phyloP scores from a whole-genome alignment of 805 yeast genomes.

The Lipomyces sp. region DNA sequence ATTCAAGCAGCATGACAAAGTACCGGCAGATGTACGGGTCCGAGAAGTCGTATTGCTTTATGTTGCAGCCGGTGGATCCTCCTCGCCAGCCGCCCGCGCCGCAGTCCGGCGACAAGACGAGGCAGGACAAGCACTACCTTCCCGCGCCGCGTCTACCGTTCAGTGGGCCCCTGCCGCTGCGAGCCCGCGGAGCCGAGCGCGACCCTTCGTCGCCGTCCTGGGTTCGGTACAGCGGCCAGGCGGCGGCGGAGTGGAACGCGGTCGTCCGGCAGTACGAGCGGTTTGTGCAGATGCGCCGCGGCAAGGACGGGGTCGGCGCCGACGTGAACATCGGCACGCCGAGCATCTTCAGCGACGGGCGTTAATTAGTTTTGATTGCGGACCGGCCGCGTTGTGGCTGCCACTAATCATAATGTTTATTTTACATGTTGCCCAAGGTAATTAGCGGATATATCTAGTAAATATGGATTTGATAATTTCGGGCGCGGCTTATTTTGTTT shows the following conservation, averaged over 20 bases:
- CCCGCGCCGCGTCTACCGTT: constrained; percentile 1
- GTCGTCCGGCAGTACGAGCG: constrained; percentile 40
- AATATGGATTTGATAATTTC: too few species aligned
- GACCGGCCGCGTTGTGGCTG: too few species aligned
- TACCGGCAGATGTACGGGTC: constrained; percentile 2
- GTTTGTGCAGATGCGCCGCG: constrained; percentile 35
- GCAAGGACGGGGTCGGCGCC: constrained; percentile 31
- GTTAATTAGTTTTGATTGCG: too few species aligned
- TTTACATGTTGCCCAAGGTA: too few species aligned
- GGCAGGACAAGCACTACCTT: too few species aligned
- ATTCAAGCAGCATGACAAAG: too few species aligned
- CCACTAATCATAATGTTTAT: too few species aligned
- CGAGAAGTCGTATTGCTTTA: constrained; percentile 19
- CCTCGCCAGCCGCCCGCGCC: constrained; percentile 2
- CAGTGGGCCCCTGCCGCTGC: neutral
- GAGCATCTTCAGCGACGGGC: constrained; percentile 38
- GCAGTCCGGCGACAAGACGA: too few species aligned
- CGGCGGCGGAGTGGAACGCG: constrained; percentile 42
- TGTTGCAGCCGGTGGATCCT: constrained; percentile 15
- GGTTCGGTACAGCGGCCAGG: constrained; percentile 38
- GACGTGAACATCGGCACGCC: constrained; percentile 39
- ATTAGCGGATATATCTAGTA: too few species aligned
- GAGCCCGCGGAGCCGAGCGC: neutral
- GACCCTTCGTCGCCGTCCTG: neutral
- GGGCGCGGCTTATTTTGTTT: too few species aligned